Evolutionary conservation across 208 protist genomes (phyloP).

Genomic region (Trypanosoma scelopori): DNA sequence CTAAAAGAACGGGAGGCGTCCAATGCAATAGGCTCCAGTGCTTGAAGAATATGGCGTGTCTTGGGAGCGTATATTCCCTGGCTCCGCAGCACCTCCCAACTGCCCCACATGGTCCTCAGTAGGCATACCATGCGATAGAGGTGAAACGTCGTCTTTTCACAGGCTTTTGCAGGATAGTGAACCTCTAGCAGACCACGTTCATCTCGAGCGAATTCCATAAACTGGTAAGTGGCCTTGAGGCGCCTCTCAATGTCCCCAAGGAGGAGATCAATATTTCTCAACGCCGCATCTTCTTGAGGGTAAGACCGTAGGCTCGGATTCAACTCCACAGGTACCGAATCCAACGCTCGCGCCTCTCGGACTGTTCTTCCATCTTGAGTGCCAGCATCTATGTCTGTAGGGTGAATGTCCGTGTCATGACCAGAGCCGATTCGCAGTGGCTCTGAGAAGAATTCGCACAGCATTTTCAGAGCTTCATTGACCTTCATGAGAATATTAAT

Average conservation of each 20-base stretch:
- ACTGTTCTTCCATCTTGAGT: background rate
- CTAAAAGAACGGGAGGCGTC: conserved; percentile 63
- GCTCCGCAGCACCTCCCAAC: conserved; percentile 81
- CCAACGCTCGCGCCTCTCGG: background rate
- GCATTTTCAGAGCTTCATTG: conserved; percentile 43
- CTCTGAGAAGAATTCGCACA: conserved; percentile 62
- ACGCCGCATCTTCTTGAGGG: conserved; percentile 35
- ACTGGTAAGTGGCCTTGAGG: conserved; percentile 64
- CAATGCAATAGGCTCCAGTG: conserved; percentile 61
- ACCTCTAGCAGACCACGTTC: conserved; percentile 71
- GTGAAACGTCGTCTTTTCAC: conserved; percentile 54
- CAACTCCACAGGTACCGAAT: background rate
- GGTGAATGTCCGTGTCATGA: background rate
- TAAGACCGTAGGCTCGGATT: conserved; percentile 12
- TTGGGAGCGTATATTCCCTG: conserved; percentile 48
- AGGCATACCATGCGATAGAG: conserved; percentile 82
- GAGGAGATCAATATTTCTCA: conserved; percentile 52
- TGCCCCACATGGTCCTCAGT: conserved; percentile 80
- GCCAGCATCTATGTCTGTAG: background rate
- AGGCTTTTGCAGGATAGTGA: conserved; percentile 76
- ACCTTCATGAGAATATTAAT: conserved; percentile 70
- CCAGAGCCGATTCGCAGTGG: conserved; percentile 24
- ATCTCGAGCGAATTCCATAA: conserved; percentile 76
- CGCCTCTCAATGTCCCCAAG: conserved; percentile 53
- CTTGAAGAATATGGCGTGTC: conserved; percentile 57